Conservation (phyloP, 768 basidiomycete genomes). For the Boletus vinaceobasis region DNA sequence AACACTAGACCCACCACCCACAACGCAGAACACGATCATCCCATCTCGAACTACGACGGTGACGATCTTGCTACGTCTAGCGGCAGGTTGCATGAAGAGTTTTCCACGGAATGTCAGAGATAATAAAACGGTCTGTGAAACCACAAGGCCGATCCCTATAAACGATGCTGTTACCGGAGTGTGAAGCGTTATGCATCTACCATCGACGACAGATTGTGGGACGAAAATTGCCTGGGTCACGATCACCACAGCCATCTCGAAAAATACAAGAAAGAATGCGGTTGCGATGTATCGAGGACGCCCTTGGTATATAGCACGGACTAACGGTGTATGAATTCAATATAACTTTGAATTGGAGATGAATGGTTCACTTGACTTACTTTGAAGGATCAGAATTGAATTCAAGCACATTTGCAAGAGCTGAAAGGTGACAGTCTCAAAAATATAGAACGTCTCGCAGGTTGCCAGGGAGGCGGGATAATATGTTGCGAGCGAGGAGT, state of each 20-base stretch:
- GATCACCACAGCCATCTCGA: background rate
- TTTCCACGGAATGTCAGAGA: constrained; percentile 17
- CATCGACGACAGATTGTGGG: constrained; percentile 6
- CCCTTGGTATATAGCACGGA: constrained; percentile 14
- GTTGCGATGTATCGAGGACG: background rate
- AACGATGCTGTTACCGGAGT: background rate
- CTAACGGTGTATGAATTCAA: background rate
- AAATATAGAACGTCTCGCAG: constrained; percentile 2
- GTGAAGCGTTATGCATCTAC: constrained; percentile 4
- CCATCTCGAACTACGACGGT: constrained; percentile 16
- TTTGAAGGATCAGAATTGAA: constrained; percentile 15
- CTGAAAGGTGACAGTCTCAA: constrained; percentile 4
- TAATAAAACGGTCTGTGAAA: constrained; percentile 15
- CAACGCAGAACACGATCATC: constrained; percentile 4
- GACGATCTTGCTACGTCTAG: constrained; percentile 14
- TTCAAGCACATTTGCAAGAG: constrained; percentile 15
- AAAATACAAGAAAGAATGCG: constrained; percentile 2
- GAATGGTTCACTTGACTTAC: constrained; percentile 8
- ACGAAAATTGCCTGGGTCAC: background rate
- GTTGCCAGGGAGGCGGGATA: background rate
- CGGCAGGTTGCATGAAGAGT: background rate
- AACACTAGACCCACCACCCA: constrained; percentile 8
- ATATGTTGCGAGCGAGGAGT: background rate
- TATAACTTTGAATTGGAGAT: background rate
- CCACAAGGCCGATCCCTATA: background rate